phyloP scores from a whole-genome alignment of 139 green algal genomes.

The Chlorella sp. region DNA sequence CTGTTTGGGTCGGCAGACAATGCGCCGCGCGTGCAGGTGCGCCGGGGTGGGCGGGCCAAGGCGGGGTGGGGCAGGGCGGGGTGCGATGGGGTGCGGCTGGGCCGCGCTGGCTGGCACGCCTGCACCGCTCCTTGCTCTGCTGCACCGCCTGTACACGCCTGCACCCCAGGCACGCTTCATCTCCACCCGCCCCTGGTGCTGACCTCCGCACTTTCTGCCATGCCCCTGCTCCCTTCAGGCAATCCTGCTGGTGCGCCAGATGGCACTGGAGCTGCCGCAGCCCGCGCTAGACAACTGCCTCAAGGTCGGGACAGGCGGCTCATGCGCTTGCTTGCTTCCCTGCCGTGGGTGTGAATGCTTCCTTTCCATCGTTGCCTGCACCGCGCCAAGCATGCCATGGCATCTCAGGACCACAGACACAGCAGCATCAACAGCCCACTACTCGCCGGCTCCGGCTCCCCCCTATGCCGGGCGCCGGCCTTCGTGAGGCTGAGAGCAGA shows the following conservation, averaged over 20 bases:
- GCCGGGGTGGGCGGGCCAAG: not conserved
- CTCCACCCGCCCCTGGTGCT: not conserved
- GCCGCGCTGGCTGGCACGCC: too few species aligned
- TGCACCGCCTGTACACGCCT: too few species aligned
- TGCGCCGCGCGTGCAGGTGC: constrained; percentile 70
- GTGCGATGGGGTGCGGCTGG: too few species aligned
- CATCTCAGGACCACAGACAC: not conserved
- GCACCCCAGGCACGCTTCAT: too few species aligned
- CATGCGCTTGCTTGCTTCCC: too few species aligned
- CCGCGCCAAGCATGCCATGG: not conserved
- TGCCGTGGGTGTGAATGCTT: too few species aligned
- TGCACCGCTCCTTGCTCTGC: too few species aligned
- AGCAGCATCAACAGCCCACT: not conserved
- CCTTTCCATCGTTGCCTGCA: too few species aligned
- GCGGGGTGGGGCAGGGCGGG: too few species aligned
- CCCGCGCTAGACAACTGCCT: constrained; percentile 74
- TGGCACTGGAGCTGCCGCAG: constrained; percentile 70
- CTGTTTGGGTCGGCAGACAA: constrained; percentile 76
- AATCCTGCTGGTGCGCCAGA: constrained; percentile 85
- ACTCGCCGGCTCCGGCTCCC: constrained; percentile 2
- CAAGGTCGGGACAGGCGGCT: constrained; percentile 46
- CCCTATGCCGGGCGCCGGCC: constrained; percentile 7
- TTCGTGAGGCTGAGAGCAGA: constrained; percentile 17
- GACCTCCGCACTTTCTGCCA: too few species aligned
- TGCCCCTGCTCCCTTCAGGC: constrained; percentile 48